Base-by-base conservation (phyloP, 495 filamentous ascomycete species). In the Neurospora cerealis region DNA sequence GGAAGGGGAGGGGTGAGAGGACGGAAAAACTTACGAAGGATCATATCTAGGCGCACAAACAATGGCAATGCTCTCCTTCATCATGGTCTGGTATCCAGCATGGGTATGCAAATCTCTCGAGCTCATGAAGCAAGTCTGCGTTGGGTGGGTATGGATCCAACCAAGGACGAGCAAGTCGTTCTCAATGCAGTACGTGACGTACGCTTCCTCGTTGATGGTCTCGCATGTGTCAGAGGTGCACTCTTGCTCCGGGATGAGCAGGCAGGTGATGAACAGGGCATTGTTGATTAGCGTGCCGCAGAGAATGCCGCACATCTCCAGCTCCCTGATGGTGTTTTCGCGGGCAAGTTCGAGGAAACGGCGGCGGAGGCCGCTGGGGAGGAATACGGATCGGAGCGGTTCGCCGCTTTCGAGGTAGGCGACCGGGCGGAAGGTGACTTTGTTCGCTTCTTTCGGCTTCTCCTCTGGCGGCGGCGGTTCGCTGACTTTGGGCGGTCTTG, bases 61-160 rank as follows among this genome's bases (percentile, higher is more conserved):
- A 75, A 99, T 96, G 9, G 96, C 96, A 78, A 99, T 95, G 78
- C 92, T 95, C 85, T 99, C 96, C 19, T 93, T 89, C 80, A 98
- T 86, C 93, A 96, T 96, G 36, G 93, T 88, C 81, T 99, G 96
- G 80, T 97, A 98, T 24, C 93, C 93, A 39, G 88, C 87, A 77
- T 98, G 96, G 0, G 96, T 99, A 77, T 99, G 96, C 74, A 97
- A 78, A 79, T 99, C 96, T 41, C 95, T 87, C 40, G 91, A 94
- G 82, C 93, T 97, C 93, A 99, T 96, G 80, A 99, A 99, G 80
- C 96, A 99, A 2, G 93, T 97, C 83, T 99, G 96, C 0, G 91
- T 93, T 0, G 96, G 96, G 80, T 99, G 96, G 0, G 96, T 99
- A 80, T 99, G 96, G 73, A 99, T 99, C 96, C 96, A 99, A 71